Base-by-base conservation (phyloP, 805 yeast genomes). In the Myxozyma melibiosi region DNA sequence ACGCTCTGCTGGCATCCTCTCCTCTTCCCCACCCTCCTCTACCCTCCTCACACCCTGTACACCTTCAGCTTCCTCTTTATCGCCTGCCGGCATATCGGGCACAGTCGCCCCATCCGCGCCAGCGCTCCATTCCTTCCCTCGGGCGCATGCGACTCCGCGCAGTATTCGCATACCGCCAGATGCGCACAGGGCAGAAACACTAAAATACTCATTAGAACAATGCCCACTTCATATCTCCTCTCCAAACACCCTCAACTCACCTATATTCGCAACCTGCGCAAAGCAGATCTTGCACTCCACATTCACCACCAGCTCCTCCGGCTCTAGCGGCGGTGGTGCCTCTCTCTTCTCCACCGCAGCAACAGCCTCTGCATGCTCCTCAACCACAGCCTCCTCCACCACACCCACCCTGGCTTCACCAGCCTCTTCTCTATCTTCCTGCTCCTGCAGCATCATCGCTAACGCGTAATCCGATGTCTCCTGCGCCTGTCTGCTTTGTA, bases 111-210 rank as follows among this genome's bases (percentile, higher is more conserved):
- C 13, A 44, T 37, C 22, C 35, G 57, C 11, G 56, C 61, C 25
- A 57, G 53, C 28, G 61, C 50, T 18, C 57, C 42, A 11, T 45
- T 45, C 16, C 46, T 37, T 5, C 38, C 28, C 22, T 40, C 37
- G 11, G 62, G 62, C 39, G 62, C 62, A 18, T 55, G 45, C 20
- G 46, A 38, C 13, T 58, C 56, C 8, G 60, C 62, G 41, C 62
- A 58, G 53, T 55, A 45, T 53, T 55, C 59, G 43, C 62, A 58
- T 18, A 55, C 60, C 18, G 51, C 55, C 30, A 58, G 41, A 51
- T 58, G 62, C 3, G 53, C 53, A 39, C 62, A 58, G 13, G 62
- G 62, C 37, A 55, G 35, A 38, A 58, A 56, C 13, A 56, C 60
- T 51, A 43, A 8, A 27, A 4, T 5, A 45, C 16, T n/a, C 31